A percentile compares a stretch with the other conserved stretches of the same genome.
phyloP scores from a whole-genome alignment of 75 land plant species.

The Larix kaempferi region DNA sequence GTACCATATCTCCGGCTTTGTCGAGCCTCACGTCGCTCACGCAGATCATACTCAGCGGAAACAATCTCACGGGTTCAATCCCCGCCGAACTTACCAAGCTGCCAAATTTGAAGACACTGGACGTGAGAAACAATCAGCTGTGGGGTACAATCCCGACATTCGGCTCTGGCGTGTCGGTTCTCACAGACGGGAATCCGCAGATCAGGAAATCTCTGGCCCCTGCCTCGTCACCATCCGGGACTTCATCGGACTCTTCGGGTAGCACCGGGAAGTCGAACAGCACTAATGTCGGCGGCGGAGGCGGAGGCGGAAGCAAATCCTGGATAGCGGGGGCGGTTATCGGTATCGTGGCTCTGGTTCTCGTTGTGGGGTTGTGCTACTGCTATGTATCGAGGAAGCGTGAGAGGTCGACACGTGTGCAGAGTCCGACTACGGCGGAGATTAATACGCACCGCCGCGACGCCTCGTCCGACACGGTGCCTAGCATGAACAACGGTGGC shows the following conservation, averaged over 20 bases:
- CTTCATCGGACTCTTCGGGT: constrained; percentile 10
- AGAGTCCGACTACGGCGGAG: constrained; percentile 46
- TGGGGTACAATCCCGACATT: constrained; percentile 49
- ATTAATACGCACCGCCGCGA: constrained; percentile 37
- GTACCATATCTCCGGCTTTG: constrained; percentile 64
- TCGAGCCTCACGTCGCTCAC: constrained; percentile 38
- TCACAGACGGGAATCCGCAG: constrained; percentile 39
- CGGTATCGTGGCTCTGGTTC: constrained; percentile 9
- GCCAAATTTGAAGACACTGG: constrained; percentile 32
- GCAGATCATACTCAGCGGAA: constrained; percentile 47
- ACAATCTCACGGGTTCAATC: constrained; percentile 62
- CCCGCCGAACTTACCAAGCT: constrained; percentile 52
- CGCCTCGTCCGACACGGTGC: not conserved
- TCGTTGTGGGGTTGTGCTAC: constrained; percentile 8
- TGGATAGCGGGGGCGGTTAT: constrained; percentile 37
- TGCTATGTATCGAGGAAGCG: constrained; percentile 18
- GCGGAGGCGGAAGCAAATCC: constrained; percentile 17
- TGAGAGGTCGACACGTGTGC: constrained; percentile 14
- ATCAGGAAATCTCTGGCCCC: constrained; percentile 28
- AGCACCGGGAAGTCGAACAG: not conserved
- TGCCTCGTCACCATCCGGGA: not conserved
- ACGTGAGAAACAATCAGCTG: constrained; percentile 55
- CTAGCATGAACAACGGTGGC: constrained; percentile 27
- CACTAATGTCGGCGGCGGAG: not conserved
- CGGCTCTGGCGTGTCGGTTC: constrained; percentile 16